Conservation (phyloP, 495 filamentous ascomycete genomes). For the Aspergillus mulundensis region DNA sequence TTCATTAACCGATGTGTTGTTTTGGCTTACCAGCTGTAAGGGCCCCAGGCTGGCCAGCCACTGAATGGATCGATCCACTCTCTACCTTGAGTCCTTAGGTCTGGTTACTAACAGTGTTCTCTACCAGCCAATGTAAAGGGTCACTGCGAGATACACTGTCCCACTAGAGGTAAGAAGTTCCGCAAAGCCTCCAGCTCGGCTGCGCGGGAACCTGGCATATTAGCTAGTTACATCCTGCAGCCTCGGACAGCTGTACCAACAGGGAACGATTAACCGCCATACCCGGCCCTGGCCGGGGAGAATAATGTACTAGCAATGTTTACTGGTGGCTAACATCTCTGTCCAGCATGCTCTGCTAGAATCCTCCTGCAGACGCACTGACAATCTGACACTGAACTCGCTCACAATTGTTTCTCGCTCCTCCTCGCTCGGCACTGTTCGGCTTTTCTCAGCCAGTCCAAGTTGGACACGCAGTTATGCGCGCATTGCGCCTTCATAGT, state of each 20-base stretch:
- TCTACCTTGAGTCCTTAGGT: not conserved
- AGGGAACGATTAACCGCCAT: no score
- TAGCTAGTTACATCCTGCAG: not conserved
- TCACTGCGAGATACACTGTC: not conserved
- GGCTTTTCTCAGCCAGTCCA: not conserved
- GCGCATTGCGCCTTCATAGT: not conserved
- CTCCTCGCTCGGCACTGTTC: no score
- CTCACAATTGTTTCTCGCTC: no score
- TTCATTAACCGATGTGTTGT: not conserved
- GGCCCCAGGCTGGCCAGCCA: not conserved
- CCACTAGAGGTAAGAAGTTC: not conserved
- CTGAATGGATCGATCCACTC: slow-evolving; percentile 5
- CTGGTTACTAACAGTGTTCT: slow-evolving; percentile 5
- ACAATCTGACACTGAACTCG: no score
- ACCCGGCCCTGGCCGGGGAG: no score
- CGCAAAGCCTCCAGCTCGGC: not conserved
- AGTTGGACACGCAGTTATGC: not conserved
- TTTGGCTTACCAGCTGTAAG: slow-evolving; percentile 7
- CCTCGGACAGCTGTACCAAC: no score
- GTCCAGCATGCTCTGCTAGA: no score
- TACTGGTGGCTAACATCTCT: no score
- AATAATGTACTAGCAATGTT: no score
- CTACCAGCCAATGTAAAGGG: not conserved
- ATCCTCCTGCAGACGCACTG: no score
- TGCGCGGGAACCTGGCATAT: not conserved